phyloP scores from a whole-genome alignment of 768 basidiomycete species.

The Calocybe gangraenosa region DNA sequence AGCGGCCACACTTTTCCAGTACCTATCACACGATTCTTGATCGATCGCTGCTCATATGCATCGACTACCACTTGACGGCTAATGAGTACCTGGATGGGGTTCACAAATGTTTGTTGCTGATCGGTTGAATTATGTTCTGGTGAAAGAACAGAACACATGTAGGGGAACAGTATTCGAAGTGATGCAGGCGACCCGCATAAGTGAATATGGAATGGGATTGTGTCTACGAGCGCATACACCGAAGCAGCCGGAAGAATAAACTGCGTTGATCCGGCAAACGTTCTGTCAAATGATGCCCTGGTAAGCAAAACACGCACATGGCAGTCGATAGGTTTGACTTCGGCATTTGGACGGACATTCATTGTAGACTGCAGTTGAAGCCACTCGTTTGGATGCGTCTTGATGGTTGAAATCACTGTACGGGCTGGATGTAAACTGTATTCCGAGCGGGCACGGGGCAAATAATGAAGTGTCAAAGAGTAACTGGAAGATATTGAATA shows the following conservation, averaged over 20 bases:
- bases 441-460: conserved; percentile 44
- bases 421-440: conserved; percentile 37
- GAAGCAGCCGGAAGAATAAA: conserved; percentile 4
- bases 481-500: conserved; percentile 27
- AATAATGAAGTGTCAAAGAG: conserved; percentile 35
- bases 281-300: not conserved
- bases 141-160: conserved; percentile 19
- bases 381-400: conserved; percentile 58
- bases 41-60: conserved; percentile 32
- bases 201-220: conserved; percentile 42
- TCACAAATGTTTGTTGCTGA: conserved; percentile 10
- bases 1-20: conserved; percentile 39
- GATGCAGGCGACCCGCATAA: conserved; percentile 41
- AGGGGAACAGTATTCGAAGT: conserved; percentile 37
- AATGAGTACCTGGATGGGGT: conserved; percentile 40
- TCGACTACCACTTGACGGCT: conserved; percentile 42
- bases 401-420: conserved; percentile 45
- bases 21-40: conserved; percentile 35
- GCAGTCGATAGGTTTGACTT: conserved; percentile 40
- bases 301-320: conserved; percentile 34
- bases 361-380: conserved; percentile 39
- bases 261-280: not conserved
- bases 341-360: conserved; percentile 26
- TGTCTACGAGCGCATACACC: conserved; percentile 2
- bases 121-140: conserved; percentile 3